Evolutionary conservation across 2,329 filamentous ascomycete species (phyloP).

Genomic region (Colletotrichum incanum): DNA sequence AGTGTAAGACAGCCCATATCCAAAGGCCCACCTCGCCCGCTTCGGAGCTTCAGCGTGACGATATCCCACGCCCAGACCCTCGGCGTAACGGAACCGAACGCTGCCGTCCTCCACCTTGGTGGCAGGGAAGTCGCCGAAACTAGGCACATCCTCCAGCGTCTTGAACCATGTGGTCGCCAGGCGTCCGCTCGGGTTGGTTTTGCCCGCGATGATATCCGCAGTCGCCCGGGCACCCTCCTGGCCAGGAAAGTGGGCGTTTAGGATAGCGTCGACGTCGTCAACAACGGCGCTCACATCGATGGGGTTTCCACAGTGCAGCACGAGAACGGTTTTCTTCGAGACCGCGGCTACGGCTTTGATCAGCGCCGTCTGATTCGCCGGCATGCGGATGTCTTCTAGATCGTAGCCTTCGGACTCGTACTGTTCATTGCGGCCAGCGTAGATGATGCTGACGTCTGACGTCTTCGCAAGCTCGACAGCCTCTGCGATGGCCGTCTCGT

Average conservation of each 20-base stretch:
- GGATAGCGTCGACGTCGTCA: conserved; percentile 36
- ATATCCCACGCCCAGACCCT: conserved; percentile 33
- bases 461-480: conserved; percentile 26
- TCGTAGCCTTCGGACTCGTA: conserved; percentile 44
- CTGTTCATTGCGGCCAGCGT: conserved; percentile 41
- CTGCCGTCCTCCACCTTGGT: conserved; percentile 29
- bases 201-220: conserved; percentile 37
- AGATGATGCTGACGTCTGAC: conserved; percentile 40
- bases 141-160: conserved; percentile 37
- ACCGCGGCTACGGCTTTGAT: conserved; percentile 41
- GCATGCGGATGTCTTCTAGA: conserved; percentile 38
- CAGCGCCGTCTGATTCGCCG: conserved; percentile 34
- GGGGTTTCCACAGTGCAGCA: conserved; percentile 34
- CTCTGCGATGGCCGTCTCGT: conserved; percentile 32
- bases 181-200: conserved; percentile 39
- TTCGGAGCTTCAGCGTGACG: conserved; percentile 27
- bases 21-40: conserved; percentile 33
- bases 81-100: conserved; percentile 9
- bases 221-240: conserved; percentile 40
- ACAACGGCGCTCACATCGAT: conserved; percentile 40
- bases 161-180: conserved; percentile 42
- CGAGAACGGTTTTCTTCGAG: conserved; percentile 29
- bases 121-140: conserved; percentile 40
- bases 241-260: conserved; percentile 40
- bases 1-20: conserved; percentile 37